These are phyloP conservation scores for Rhizoctonia solani DNA, from an alignment of 1,284 basidiomycete species.

Conservation along the genomic window DNA sequence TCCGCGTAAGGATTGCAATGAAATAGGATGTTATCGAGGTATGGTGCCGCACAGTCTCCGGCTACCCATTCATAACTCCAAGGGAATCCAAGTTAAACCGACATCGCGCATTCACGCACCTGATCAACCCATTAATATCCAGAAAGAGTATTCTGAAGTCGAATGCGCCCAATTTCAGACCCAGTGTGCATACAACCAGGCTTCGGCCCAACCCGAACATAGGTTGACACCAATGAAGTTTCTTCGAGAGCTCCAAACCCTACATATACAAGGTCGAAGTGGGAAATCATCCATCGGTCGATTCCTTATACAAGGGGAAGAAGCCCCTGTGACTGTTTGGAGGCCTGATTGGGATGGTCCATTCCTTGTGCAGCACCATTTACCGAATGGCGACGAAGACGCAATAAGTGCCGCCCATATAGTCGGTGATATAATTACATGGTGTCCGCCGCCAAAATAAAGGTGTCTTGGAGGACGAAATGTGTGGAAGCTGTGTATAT, in stretches of 20 bases:
- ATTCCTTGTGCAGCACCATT: constrained; percentile 22
- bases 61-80: no score
- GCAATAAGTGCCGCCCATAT: constrained; percentile 26
- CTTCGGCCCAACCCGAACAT: no score
- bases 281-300: background rate
- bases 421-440: constrained; percentile 15
- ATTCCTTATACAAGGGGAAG: constrained; percentile 17
- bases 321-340: constrained; percentile 10
- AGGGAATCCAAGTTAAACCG: no score
- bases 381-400: constrained; percentile 13
- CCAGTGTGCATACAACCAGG: no score
- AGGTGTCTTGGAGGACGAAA: background rate
- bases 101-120: no score
- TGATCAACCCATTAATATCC: no score
- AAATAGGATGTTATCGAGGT: no score
- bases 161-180: no score
- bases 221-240: constrained; percentile 10
- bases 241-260: background rate
- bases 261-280: background rate
- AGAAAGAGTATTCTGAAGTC: no score
- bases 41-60: no score
- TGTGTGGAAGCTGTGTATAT: no score
- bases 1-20: no score
- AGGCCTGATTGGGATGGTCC: background rate
- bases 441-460: constrained; percentile 15